Conservation (phyloP, 2,329 filamentous ascomycete species). For the Colletotrichum spaethianum region DNA sequence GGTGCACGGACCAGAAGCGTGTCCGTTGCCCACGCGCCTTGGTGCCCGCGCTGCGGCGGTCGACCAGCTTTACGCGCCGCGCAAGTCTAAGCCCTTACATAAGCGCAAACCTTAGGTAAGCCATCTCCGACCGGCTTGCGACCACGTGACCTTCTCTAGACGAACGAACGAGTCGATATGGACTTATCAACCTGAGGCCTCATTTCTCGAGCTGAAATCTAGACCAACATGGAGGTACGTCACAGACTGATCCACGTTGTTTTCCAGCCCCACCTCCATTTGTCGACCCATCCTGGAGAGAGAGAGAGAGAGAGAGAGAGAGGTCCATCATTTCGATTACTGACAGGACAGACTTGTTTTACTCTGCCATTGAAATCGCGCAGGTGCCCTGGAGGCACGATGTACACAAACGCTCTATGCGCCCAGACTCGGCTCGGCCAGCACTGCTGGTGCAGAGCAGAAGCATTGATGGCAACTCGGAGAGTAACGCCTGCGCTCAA, state of each 20-base stretch:
- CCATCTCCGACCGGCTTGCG: not conserved
- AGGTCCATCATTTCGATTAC: not conserved
- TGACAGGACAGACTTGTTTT: constrained; percentile 4
- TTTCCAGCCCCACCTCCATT: constrained; percentile 24
- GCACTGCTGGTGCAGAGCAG: not conserved
- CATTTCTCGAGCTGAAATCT: not conserved
- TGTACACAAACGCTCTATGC: not conserved
- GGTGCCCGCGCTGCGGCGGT: not conserved
- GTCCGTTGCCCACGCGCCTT: constrained; percentile 29
- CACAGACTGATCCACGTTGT: constrained; percentile 17
- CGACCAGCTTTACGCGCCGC: constrained; percentile 21
- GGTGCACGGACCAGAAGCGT: constrained; percentile 24
- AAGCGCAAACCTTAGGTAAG: constrained; percentile 18
- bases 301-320: constrained; percentile 1
- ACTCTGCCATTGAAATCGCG: constrained; percentile 16
- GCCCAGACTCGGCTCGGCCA: not conserved
- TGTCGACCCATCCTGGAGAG: constrained; percentile 27
- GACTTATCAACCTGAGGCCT: constrained; percentile 15
- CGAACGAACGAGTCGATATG: no score
- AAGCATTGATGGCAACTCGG: not conserved
- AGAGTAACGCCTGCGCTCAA: constrained; percentile 1
- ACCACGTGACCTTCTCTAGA: not conserved
- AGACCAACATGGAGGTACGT: constrained; percentile 17
- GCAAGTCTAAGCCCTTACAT: constrained; percentile 12
- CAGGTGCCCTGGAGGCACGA: not conserved